These are phyloP conservation scores for Ophiostoma tasmaniense DNA, from an alignment of 2,329 filamentous ascomycete genomes.

Conservation along the genomic window DNA sequence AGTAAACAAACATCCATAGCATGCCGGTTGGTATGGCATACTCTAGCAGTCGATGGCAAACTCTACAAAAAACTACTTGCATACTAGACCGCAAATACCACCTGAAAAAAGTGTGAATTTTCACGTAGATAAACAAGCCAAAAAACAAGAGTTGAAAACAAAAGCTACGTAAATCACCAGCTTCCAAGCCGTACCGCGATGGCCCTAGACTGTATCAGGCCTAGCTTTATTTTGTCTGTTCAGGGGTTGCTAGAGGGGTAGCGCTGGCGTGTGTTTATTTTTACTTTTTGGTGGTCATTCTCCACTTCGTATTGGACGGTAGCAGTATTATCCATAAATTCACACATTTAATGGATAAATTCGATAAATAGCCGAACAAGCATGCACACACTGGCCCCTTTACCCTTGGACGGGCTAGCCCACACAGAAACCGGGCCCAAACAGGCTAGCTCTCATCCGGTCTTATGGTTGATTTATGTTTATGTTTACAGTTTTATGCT, in stretches of 20 bases:
- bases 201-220: not conserved
- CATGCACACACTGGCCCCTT: not conserved
- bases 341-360: not conserved
- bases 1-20: not conserved
- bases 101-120: not conserved
- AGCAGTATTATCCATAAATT: not conserved
- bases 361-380: not conserved
- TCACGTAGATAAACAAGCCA: not conserved
- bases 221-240: not conserved
- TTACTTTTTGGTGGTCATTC: slow-evolving; percentile 3
- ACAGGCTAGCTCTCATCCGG: not conserved
- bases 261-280: slow-evolving; percentile 11
- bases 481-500: not conserved
- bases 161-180: not conserved
- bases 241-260: slow-evolving; percentile 16
- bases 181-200: not conserved
- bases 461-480: not conserved
- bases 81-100: not conserved
- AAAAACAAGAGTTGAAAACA: not conserved
- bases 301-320: not conserved
- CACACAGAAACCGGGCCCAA: not conserved
- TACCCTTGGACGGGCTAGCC: not conserved
- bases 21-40: not conserved
- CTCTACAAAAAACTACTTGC: not conserved
- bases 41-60: not conserved